A percentile compares a stretch with the other conserved stretches of the same genome.
Evolutionary conservation across 2,329 filamentous ascomycete species (phyloP).

Genomic region (Atkinsonella hypoxylon): DNA sequence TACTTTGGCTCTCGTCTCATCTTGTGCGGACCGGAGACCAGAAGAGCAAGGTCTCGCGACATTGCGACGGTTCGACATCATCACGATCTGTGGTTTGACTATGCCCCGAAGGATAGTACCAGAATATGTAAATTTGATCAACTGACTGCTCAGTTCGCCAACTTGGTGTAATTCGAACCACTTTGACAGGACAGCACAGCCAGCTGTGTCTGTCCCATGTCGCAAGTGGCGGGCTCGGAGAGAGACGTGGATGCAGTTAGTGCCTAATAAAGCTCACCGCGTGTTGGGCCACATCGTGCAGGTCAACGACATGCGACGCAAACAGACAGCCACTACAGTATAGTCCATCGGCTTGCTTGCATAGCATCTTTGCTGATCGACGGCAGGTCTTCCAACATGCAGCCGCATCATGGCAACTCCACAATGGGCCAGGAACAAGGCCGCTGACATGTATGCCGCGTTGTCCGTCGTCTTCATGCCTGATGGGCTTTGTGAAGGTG

Average conservation of each 20-base stretch:
- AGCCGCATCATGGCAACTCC: background rate
- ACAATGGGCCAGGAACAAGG: background rate
- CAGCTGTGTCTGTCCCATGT: background rate
- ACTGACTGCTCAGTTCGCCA: background rate
- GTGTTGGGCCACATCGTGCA: constrained; percentile 1
- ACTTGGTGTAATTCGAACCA: background rate
- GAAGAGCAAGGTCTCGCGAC: too few relatives aligned
- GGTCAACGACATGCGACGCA: background rate
- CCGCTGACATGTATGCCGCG: background rate
- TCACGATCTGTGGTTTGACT: too few relatives aligned
- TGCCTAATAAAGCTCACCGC: background rate
- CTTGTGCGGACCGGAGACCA: too few relatives aligned
- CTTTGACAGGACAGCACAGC: background rate
- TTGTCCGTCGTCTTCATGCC: background rate
- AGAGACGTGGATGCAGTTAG: background rate
- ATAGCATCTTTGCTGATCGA: background rate
- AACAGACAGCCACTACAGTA: background rate
- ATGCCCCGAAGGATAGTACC: too few relatives aligned
- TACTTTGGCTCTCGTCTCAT: too few relatives aligned
- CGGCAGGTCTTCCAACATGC: background rate
- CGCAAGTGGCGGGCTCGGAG: background rate
- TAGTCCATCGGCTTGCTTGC: background rate
- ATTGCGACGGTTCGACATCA: too few relatives aligned
- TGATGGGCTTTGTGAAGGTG: background rate
- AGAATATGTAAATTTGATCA: background rate